Percentiles rank a stretch among this genome's conserved stretches.
phyloP scores from a whole-genome alignment of 352 stramenopile genomes.

The Phytophthora colocasiae region DNA sequence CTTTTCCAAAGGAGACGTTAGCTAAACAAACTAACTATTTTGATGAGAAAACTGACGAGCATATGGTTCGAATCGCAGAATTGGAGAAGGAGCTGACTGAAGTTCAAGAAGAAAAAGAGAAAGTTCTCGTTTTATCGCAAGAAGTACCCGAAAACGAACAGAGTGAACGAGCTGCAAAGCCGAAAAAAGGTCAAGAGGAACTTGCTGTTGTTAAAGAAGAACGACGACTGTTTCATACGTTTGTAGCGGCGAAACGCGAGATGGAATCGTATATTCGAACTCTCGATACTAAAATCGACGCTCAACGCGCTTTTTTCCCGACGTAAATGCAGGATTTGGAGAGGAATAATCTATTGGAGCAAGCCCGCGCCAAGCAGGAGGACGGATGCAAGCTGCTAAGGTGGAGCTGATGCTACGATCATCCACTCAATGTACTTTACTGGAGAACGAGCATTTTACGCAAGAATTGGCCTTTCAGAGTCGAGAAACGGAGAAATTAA shows the following conservation, averaged over 20 bases:
- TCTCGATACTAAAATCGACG: conserved; percentile 49
- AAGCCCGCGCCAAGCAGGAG: conserved; percentile 76
- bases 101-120: conserved; percentile 20
- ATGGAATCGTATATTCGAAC: conserved; percentile 45
- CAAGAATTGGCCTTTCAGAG: conserved; percentile 78
- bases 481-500: conserved; percentile 73
- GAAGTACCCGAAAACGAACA: conserved; percentile 24
- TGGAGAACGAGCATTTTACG: conserved; percentile 84
- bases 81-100: conserved; percentile 53
- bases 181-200: conserved; percentile 24
- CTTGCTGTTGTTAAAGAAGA: conserved; percentile 42
- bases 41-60: conserved; percentile 83
- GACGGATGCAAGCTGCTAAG: conserved; percentile 57
- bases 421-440: conserved; percentile 78
- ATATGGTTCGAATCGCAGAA: conserved; percentile 65
- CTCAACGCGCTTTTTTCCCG: conserved; percentile 34
- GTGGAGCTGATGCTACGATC: conserved; percentile 59
- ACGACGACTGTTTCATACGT: conserved; percentile 56
- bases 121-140: not conserved
- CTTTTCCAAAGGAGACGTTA: conserved; percentile 53
- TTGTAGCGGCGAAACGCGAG: conserved; percentile 58
- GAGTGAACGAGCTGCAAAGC: conserved; percentile 21
- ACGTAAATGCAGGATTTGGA: conserved; percentile 58
- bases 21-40: conserved; percentile 68
- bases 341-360: conserved; percentile 65